Conservation (phyloP, 208 protist species). For the Borovskyia barvae region DNA sequence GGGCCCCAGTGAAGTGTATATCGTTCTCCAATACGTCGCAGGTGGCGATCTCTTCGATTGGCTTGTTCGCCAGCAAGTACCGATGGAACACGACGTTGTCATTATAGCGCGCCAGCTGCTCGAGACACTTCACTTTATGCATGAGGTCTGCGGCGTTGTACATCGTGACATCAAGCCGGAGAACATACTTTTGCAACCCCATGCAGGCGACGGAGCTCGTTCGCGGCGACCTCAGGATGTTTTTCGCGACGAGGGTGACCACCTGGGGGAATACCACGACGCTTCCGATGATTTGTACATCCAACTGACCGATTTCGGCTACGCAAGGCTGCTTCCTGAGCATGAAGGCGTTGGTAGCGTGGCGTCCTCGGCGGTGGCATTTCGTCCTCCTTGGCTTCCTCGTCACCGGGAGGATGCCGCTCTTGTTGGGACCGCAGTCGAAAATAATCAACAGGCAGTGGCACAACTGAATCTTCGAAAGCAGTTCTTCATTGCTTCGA, state of each 20-base stretch:
- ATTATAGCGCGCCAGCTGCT: conserved; percentile 45
- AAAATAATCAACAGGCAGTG: neutral
- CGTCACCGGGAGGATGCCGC: conserved; percentile 1
- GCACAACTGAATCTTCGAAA: conserved; percentile 1
- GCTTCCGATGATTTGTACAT: conserved; percentile 29
- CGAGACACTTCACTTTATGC: conserved; percentile 42
- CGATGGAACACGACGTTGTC: conserved; percentile 46
- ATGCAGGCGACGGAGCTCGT: conserved; percentile 3
- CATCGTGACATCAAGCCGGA: conserved; percentile 97
- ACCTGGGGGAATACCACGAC: neutral
- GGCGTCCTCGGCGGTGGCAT: neutral
- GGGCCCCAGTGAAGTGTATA: conserved; percentile 45
- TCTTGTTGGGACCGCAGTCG: neutral
- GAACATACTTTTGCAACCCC: conserved; percentile 70
- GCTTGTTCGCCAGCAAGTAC: conserved; percentile 38
- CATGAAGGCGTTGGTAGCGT: conserved; percentile 1
- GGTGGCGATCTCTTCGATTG: conserved; percentile 65
- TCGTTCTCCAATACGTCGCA: conserved; percentile 41
- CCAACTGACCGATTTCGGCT: conserved; percentile 50
- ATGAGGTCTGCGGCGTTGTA: conserved; percentile 61
- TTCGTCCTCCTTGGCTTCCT: neutral
- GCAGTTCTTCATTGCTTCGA: conserved; percentile 26
- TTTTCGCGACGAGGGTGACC: neutral
- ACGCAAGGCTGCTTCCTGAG: conserved; percentile 34
- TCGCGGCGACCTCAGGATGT: too few relatives aligned